Percentiles rank a stretch among this genome's conserved stretches.
Conservation (phyloP, 768 basidiomycete species). For the Tylopilus sp. region DNA sequence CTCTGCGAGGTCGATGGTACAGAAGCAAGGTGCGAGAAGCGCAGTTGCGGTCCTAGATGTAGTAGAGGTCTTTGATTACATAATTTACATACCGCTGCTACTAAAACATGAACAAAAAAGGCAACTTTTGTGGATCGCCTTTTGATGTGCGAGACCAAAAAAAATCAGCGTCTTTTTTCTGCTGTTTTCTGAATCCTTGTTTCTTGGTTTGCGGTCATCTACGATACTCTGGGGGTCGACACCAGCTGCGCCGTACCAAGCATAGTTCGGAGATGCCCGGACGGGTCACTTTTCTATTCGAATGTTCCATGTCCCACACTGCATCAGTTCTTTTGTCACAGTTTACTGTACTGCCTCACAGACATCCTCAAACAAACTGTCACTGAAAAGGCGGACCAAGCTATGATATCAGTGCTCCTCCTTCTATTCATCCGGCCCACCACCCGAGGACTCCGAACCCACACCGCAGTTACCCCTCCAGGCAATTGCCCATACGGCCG, state of each 20-base stretch:
- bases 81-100: not conserved
- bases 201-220: not conserved
- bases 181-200: not conserved
- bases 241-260: not conserved
- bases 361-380: not conserved
- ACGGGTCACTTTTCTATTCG: constrained; percentile 19
- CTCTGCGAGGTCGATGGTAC: not conserved
- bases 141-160: too few relatives aligned
- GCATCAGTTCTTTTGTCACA: constrained; percentile 1
- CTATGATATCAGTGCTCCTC: not conserved
- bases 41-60: too few relatives aligned
- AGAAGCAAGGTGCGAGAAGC: too few relatives aligned
- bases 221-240: not conserved
- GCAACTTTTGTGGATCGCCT: constrained; percentile 10
- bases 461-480: too few relatives aligned
- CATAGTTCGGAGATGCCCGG: constrained; percentile 18
- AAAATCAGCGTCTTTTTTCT: not conserved
- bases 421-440: too few relatives aligned
- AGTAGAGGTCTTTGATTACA: not conserved
- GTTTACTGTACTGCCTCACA: constrained; percentile 10
- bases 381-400: not conserved
- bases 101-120: constrained; percentile 2
- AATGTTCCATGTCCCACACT: constrained; percentile 21
- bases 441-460: too few relatives aligned
- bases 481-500: too few relatives aligned